Conservation (phyloP, 306 rosid species). For the Fragaria vesca region DNA sequence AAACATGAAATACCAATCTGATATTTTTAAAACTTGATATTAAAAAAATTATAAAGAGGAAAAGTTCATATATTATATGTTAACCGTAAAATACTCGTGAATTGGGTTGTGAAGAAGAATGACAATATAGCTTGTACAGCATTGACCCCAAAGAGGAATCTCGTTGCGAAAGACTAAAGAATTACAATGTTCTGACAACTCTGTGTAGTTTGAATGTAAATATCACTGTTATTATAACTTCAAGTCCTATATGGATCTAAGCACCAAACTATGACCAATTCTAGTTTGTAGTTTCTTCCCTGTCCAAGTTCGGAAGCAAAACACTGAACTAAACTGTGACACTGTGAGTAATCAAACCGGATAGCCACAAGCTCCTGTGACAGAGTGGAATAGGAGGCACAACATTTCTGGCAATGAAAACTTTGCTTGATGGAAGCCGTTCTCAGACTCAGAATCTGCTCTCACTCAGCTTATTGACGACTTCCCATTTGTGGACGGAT, state of each 20-base stretch:
- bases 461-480: conserved; percentile 17
- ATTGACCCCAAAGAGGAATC: background rate
- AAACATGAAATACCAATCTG: no score
- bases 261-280: background rate
- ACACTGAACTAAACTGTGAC: background rate
- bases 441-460: conserved; percentile 17
- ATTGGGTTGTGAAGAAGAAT: background rate
- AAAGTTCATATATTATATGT: no score
- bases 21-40: no score
- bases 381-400: background rate
- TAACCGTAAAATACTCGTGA: background rate
- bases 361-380: background rate
- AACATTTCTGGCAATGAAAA: background rate
- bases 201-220: background rate
- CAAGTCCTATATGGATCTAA: background rate
- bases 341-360: background rate
- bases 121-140: background rate
- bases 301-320: background rate
- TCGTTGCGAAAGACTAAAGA: background rate
- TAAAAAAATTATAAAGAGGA: no score
- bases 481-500: conserved; percentile 19
- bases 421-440: conserved; percentile 6
- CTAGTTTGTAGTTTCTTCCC: background rate
- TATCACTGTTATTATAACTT: background rate
- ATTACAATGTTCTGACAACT: background rate